Evolutionary conservation across 306 rosid genomes (phyloP).

Genomic region (Lathyrus tuberosus): DNA sequence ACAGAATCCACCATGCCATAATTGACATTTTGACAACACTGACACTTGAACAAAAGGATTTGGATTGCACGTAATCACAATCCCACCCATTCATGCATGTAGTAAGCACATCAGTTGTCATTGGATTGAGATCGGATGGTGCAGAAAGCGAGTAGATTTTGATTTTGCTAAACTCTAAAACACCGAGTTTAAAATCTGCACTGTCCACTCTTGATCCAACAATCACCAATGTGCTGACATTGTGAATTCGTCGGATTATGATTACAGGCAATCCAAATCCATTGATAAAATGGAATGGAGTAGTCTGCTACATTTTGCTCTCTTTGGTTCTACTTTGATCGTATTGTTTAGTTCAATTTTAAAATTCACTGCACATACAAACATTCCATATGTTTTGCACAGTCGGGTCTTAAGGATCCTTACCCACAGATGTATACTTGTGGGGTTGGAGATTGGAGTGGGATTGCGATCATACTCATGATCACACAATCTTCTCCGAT

Average conservation of each 20-base stretch:
- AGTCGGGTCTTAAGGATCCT: background rate
- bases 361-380: background rate
- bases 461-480: no score
- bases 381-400: background rate
- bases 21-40: background rate
- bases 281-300: background rate
- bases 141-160: background rate
- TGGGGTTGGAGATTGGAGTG: no score
- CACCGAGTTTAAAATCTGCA: background rate
- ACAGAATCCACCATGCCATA: background rate
- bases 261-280: background rate
- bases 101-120: background rate
- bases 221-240: background rate
- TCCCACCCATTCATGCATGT: background rate
- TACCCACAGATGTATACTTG: no score
- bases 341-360: background rate
- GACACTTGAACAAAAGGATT: background rate
- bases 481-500: no score
- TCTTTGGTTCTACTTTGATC: background rate
- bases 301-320: background rate
- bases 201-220: background rate
- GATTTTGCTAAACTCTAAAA: background rate
- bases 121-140: background rate
- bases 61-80: background rate
- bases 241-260: background rate